Evolutionary conservation across 2,329 filamentous ascomycete genomes (phyloP).

Genomic region (Ophiostoma novo-ulmi): DNA sequence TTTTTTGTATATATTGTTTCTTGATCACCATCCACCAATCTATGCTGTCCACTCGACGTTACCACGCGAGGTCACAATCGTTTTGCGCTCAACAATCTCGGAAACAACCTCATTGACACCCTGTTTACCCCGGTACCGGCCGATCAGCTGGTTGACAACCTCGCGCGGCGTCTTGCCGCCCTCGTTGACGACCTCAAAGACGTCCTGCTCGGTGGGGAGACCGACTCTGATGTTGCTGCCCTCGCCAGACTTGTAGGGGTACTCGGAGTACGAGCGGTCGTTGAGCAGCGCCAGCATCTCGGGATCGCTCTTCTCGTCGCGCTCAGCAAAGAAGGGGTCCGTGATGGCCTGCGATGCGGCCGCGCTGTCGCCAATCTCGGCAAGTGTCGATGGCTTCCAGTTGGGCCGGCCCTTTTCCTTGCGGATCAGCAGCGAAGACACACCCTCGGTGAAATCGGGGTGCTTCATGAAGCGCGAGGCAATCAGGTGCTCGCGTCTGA

Average conservation of each 20-base stretch:
- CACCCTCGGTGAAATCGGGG: constrained; percentile 86
- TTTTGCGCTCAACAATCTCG: constrained; percentile 64
- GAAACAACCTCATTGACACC: constrained; percentile 63
- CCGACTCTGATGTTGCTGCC: constrained; percentile 48
- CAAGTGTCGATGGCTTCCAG: constrained; percentile 71
- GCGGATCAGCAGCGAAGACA: constrained; percentile 71
- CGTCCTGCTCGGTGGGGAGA: constrained; percentile 65
- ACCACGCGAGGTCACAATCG: constrained; percentile 33
- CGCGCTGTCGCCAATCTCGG: constrained; percentile 55
- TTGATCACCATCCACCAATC: not conserved
- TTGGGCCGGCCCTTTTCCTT: constrained; percentile 56
- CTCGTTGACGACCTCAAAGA: constrained; percentile 43
- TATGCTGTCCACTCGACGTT: constrained; percentile 31
- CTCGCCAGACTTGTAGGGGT: constrained; percentile 54
- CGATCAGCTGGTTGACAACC: constrained; percentile 59
- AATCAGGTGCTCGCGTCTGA: constrained; percentile 79
- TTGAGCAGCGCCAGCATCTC: constrained; percentile 57
- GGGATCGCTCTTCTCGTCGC: constrained; percentile 33
- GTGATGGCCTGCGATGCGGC: constrained; percentile 41
- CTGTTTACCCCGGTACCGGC: constrained; percentile 57
- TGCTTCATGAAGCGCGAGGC: constrained; percentile 84
- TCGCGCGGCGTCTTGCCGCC: constrained; percentile 46
- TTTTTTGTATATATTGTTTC: not conserved
- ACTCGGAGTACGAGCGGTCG: constrained; percentile 59
- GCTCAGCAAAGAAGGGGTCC: constrained; percentile 61